These are phyloP conservation scores for Gautieria morchelliformis DNA, from an alignment of 768 basidiomycete genomes.

Conservation along the genomic window DNA sequence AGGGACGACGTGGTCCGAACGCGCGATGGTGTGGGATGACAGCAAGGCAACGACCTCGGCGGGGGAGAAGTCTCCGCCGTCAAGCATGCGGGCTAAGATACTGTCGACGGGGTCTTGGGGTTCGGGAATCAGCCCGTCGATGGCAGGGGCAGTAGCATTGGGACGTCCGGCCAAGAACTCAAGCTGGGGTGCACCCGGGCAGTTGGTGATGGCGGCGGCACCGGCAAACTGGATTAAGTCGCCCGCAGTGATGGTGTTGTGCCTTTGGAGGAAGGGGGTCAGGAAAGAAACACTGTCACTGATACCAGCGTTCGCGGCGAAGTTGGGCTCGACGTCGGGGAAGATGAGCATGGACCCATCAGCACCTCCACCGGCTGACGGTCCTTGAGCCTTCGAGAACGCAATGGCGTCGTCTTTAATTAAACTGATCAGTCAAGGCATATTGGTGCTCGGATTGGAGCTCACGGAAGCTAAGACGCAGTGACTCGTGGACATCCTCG, in stretches of 20 bases:
- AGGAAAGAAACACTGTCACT: not conserved
- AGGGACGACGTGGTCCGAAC: constrained; percentile 3
- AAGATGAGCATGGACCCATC: constrained; percentile 8
- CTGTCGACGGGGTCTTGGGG: constrained; percentile 3
- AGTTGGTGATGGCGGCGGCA: constrained; percentile 7
- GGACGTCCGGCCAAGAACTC: constrained; percentile 2
- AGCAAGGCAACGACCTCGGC: constrained; percentile 5
- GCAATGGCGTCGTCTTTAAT: not conserved
- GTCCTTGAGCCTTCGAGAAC: not conserved
- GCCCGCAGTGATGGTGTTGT: constrained; percentile 4
- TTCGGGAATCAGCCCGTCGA: not conserved
- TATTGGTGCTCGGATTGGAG: not conserved
- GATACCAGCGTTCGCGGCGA: constrained; percentile 4
- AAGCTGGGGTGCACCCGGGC: constrained; percentile 6
- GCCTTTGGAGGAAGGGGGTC: not conserved
- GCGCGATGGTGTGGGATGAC: constrained; percentile 8
- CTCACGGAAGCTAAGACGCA: constrained; percentile 5
- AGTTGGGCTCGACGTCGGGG: constrained; percentile 6
- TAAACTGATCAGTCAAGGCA: not conserved
- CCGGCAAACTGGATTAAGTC: constrained; percentile 5
- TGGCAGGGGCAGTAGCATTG: not conserved
- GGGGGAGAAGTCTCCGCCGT: constrained; percentile 3
- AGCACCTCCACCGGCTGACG: constrained; percentile 2
- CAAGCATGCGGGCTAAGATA: constrained; percentile 6
- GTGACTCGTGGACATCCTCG: constrained; percentile 7